Conservation (phyloP, 2,329 filamentous ascomycete genomes). For the Macrophomina phaseolina region DNA sequence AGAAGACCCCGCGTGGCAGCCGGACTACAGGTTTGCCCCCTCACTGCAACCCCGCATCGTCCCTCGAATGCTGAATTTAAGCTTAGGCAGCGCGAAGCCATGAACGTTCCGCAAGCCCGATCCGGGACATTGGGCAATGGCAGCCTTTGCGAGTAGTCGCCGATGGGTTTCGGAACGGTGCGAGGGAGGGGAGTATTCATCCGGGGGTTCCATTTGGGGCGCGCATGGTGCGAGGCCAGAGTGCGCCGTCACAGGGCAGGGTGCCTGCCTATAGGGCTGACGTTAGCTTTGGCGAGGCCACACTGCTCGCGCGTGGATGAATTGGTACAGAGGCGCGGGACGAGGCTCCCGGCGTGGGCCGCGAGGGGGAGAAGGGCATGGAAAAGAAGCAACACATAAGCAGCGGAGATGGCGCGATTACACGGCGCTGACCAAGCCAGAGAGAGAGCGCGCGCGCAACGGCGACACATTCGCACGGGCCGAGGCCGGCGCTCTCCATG, state of each 20-base stretch:
- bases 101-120: too few species aligned
- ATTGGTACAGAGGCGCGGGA: background rate
- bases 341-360: background rate
- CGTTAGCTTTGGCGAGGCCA: background rate
- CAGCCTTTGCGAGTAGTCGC: too few species aligned
- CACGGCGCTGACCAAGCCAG: background rate
- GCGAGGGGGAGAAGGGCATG: background rate
- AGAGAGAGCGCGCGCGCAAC: background rate
- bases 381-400: background rate
- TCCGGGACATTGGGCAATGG: background rate
- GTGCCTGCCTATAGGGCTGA: constrained; percentile 13
- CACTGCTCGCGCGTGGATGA: background rate
- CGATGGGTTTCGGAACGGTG: background rate
- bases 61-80: background rate
- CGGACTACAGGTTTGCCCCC: too few species aligned
- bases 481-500: background rate
- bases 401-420: background rate
- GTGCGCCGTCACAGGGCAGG: background rate
- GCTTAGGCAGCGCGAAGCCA: background rate
- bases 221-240: background rate
- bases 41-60: too few species aligned
- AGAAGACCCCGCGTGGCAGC: background rate
- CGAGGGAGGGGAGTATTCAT: background rate
- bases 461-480: constrained; percentile 2
- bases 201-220: background rate